Evolutionary conservation across 257 asterid genomes (phyloP).

Genomic region (Nicotiana noctiflora): DNA sequence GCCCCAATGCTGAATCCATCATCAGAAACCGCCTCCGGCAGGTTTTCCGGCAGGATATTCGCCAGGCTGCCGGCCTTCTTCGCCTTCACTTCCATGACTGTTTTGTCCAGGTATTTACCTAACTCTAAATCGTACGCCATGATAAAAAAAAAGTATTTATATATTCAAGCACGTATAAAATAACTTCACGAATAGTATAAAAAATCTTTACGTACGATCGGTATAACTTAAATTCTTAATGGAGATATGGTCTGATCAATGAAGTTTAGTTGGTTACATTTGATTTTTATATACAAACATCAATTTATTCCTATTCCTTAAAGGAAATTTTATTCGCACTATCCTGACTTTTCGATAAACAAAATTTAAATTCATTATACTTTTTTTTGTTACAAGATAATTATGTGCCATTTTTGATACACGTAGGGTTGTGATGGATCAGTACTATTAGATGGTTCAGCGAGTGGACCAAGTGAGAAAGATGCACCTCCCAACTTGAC

Average conservation of each 20-base stretch:
- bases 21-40: conserved; percentile 9
- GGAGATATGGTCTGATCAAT: too few species aligned
- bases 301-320: too few species aligned
- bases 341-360: not conserved
- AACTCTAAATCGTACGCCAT: not conserved
- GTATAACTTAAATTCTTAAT: too few species aligned
- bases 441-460: conserved; percentile 22
- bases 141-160: not conserved
- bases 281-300: too few species aligned
- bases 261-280: too few species aligned
- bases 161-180: not conserved
- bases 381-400: too few species aligned
- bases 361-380: not conserved
- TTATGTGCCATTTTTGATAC: not conserved
- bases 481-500: conserved; percentile 28
- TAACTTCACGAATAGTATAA: too few species aligned
- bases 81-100: conserved; percentile 31
- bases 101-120: conserved; percentile 15
- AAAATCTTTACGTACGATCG: too few species aligned
- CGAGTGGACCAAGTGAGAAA: conserved; percentile 25
- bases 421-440: conserved; percentile 27
- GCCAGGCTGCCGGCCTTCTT: conserved; percentile 26
- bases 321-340: too few species aligned
- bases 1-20: conserved; percentile 18
- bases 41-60: conserved; percentile 13